phyloP scores from a whole-genome alignment of 768 basidiomycete genomes.

The Lentinula lateritia region DNA sequence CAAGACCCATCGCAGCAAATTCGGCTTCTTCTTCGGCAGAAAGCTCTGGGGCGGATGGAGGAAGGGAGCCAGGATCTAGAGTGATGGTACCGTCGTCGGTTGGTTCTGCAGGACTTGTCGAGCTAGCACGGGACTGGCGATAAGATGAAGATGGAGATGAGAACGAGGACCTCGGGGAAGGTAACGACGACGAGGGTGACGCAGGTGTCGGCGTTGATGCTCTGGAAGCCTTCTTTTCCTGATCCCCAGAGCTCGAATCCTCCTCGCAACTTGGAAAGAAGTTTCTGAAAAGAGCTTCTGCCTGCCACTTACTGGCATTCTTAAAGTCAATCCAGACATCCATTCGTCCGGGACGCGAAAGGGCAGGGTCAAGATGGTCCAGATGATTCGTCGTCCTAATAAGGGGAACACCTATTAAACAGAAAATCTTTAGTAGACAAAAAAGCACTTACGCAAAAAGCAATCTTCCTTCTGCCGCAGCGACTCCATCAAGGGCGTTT shows the following conservation, averaged over 20 bases:
- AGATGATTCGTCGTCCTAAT: slow-evolving; percentile 3
- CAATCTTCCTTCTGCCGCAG: slow-evolving; percentile 81
- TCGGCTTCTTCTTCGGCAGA: slow-evolving; percentile 26
- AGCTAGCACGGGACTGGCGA: not conserved
- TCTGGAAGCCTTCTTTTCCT: not conserved
- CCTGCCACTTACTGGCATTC: slow-evolving; percentile 80
- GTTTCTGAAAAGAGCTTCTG: slow-evolving; percentile 81
- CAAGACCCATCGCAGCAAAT: slow-evolving; percentile 40
- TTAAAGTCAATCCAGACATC: slow-evolving; percentile 92
- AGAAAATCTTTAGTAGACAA: not conserved
- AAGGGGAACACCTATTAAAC: not conserved
- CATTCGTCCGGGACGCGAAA: slow-evolving; percentile 89
- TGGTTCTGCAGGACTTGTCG: not conserved
- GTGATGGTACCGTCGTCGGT: not conserved
- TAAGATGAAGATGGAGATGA: not conserved
- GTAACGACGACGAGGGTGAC: not conserved
- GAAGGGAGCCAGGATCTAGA: not conserved
- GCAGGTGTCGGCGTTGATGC: not conserved
- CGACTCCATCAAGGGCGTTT: slow-evolving; percentile 83
- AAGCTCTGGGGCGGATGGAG: not conserved
- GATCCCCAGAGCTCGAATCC: slow-evolving; percentile 14
- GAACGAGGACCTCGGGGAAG: not conserved
- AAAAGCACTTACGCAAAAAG: slow-evolving; percentile 74
- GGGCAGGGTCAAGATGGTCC: slow-evolving; percentile 85
- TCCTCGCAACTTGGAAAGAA: slow-evolving; percentile 80